Conservation (phyloP, 208 protist species). For the Leishmania lainsoni region DNA sequence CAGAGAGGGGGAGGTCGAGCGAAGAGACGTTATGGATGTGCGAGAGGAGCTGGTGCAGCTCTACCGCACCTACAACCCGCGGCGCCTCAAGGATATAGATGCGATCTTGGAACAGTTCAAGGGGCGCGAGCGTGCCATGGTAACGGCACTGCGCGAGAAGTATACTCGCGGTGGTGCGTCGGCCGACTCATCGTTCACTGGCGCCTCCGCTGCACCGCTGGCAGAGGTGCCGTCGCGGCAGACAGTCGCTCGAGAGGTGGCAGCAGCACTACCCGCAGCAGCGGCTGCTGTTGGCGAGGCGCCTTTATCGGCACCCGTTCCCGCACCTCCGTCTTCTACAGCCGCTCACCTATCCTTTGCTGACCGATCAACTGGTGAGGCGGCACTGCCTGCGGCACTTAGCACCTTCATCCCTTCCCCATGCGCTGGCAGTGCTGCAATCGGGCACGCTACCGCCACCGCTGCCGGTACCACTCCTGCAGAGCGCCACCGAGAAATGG, state of each 20-base stretch:
- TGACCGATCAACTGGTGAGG: not conserved
- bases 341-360: not conserved
- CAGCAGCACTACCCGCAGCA: not conserved
- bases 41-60: slow-evolving; percentile 46
- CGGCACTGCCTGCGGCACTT: no score
- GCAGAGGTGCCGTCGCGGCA: not conserved
- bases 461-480: not conserved
- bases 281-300: not conserved
- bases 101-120: slow-evolving; percentile 46
- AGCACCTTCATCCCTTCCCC: not conserved
- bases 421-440: not conserved
- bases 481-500: slow-evolving; percentile 27
- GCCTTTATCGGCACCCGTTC: not conserved
- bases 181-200: not conserved
- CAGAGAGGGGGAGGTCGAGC: not conserved
- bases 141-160: slow-evolving; percentile 42
- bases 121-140: slow-evolving; percentile 52
- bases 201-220: not conserved
- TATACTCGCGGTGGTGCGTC: slow-evolving; percentile 26
- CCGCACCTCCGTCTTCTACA: not conserved
- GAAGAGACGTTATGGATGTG: slow-evolving; percentile 31
- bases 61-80: slow-evolving; percentile 62
- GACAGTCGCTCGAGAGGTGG: not conserved
- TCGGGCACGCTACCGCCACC: not conserved
- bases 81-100: slow-evolving; percentile 57